Evolutionary conservation across 441 rosid species (phyloP).

Genomic region (Adansonia madagascariensis): DNA sequence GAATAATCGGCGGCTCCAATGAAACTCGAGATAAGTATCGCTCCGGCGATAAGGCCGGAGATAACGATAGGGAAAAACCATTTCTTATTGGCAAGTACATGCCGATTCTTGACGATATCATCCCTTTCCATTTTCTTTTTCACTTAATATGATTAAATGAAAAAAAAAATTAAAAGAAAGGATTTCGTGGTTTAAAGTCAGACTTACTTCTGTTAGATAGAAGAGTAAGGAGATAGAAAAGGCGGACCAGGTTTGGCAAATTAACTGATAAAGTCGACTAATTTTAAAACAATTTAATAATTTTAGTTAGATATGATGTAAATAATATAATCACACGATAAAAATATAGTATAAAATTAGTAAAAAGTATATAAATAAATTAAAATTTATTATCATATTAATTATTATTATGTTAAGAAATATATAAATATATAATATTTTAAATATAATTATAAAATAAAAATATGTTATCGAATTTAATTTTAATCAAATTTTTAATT

Average conservation of each 20-base stretch:
- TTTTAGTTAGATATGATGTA: background rate
- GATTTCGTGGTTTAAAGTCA: background rate
- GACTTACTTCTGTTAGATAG: background rate
- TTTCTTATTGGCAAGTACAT: conserved; percentile 41
- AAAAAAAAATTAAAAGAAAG: background rate
- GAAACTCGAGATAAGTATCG: conserved; percentile 50
- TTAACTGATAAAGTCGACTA: background rate
- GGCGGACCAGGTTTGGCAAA: background rate
- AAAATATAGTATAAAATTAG: too few relatives aligned
- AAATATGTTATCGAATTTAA: too few relatives aligned
- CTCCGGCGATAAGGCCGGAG: conserved; percentile 52
- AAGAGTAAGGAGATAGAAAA: background rate
- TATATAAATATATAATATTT: too few relatives aligned
- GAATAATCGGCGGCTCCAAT: conserved; percentile 46
- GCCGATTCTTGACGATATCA: conserved; percentile 38
- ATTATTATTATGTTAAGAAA: too few relatives aligned
- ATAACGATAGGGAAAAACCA: conserved; percentile 44
- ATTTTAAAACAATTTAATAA: too few relatives aligned
- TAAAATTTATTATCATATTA: too few relatives aligned
- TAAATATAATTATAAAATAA: too few relatives aligned
- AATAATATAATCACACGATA: background rate
- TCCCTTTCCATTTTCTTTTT: conserved; percentile 19
- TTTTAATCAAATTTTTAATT: background rate
- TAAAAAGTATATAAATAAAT: too few relatives aligned
- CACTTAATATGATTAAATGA: background rate